A percentile compares a stretch with the other conserved stretches of the same genome.
Evolutionary conservation across 257 asterid genomes (phyloP).

Genomic region (Eustoma russellianum): DNA sequence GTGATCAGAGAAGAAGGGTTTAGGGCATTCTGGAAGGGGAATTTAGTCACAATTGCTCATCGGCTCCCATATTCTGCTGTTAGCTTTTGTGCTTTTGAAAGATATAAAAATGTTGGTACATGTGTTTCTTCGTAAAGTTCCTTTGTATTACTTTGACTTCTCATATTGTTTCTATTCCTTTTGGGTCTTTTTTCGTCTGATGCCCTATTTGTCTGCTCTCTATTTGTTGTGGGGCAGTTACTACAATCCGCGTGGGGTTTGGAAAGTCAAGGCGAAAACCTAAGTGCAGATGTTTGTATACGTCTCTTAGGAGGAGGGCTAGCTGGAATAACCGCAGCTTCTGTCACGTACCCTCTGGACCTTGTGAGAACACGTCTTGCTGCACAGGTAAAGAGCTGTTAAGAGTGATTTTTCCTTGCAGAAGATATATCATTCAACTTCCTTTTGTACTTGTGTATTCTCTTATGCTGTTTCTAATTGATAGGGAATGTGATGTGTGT

Average conservation of each 20-base stretch:
- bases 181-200: conserved; percentile 2
- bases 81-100: conserved; percentile 72
- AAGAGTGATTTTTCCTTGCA: background rate
- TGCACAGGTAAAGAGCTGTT: conserved; percentile 80
- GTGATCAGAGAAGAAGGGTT: conserved; percentile 67
- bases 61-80: conserved; percentile 80
- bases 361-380: conserved; percentile 82
- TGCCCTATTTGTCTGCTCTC: background rate
- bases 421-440: no score
- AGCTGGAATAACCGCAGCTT: conserved; percentile 86
- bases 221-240: conserved; percentile 30
- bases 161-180: background rate
- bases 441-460: no score
- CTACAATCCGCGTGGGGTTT: conserved; percentile 39
- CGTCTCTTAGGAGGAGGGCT: conserved; percentile 79
- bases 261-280: conserved; percentile 47
- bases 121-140: conserved; percentile 12
- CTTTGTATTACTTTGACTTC: background rate
- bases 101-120: conserved; percentile 85
- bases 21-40: conserved; percentile 84
- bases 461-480: background rate
- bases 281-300: conserved; percentile 52
- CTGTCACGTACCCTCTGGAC: conserved; percentile 73
- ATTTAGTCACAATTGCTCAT: conserved; percentile 74
- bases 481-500: background rate